These are phyloP conservation scores for Cryptococcus jaspeensis DNA, from an alignment of 1,284 basidiomycete species.

Conservation along the genomic window DNA sequence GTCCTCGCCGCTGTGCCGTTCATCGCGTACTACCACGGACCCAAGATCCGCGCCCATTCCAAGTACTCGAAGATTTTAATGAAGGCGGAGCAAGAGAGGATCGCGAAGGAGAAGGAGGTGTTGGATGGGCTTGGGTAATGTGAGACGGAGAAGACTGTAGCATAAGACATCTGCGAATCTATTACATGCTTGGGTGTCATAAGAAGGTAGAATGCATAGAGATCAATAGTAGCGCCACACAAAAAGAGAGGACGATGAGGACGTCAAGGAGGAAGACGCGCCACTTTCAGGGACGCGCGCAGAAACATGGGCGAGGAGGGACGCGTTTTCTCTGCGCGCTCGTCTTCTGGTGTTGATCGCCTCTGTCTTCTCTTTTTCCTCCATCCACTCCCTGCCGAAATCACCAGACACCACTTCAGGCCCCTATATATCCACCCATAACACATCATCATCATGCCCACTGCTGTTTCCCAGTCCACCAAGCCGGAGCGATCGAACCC, in stretches of 20 bases:
- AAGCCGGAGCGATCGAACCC: slow-evolving; percentile 20
- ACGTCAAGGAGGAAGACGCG: too few species aligned
- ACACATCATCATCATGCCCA: neutral
- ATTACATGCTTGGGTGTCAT: too few species aligned
- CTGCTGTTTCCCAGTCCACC: neutral
- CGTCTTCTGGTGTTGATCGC: too few species aligned
- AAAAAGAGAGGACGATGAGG: too few species aligned
- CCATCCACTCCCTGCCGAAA: neutral
- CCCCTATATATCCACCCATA: too few species aligned
- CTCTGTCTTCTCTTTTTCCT: neutral
- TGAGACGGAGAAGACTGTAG: too few species aligned
- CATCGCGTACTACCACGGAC: slow-evolving; percentile 40
- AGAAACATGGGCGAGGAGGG: too few species aligned
- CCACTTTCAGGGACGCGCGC: too few species aligned
- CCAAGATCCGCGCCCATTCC: slow-evolving; percentile 35
- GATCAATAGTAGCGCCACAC: too few species aligned
- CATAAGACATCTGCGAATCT: too few species aligned
- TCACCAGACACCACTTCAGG: neutral
- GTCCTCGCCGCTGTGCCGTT: slow-evolving; percentile 42
- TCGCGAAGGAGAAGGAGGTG: slow-evolving; percentile 25
- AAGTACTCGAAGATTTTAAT: slow-evolving; percentile 41
- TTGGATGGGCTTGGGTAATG: slow-evolving; percentile 10
- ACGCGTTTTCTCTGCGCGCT: too few species aligned
- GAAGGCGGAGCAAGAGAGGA: slow-evolving; percentile 38
- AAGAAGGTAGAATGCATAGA: too few species aligned